A percentile compares a stretch with the other conserved stretches of the same genome.
phyloP scores from a whole-genome alignment of 345 rosid genomes.

The Arabidopsis thaliana region DNA sequence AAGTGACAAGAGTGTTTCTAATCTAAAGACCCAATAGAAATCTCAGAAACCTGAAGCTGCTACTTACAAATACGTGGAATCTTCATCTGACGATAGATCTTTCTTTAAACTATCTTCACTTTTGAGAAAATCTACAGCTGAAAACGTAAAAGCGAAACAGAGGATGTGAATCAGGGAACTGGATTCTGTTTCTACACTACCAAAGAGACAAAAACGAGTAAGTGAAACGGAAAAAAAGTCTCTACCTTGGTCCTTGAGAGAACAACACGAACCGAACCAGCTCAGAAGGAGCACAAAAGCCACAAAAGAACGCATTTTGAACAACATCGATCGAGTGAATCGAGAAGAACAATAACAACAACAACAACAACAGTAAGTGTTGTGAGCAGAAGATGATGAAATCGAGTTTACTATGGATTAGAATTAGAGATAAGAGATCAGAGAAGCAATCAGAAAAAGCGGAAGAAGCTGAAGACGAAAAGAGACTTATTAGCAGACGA shows the following conservation, averaged over 20 bases:
- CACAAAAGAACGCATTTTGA: constrained; percentile 25
- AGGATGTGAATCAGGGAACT: background rate
- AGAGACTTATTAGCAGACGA: background rate
- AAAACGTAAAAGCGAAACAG: constrained; percentile 30
- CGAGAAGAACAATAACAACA: background rate
- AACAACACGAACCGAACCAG: constrained; percentile 47
- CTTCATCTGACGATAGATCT: constrained; percentile 34
- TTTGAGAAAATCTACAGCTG: constrained; percentile 40
- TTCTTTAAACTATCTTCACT: constrained; percentile 47
- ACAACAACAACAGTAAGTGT: background rate
- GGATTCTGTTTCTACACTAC: constrained; percentile 23
- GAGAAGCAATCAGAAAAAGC: background rate
- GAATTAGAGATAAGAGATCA: constrained; percentile 18
- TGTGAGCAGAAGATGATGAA: background rate
- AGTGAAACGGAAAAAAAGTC: background rate
- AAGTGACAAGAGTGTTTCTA: background rate
- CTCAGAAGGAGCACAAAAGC: constrained; percentile 46
- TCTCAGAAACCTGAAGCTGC: background rate
- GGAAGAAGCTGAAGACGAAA: constrained; percentile 12
- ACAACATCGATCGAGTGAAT: constrained; percentile 43
- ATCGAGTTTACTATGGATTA: background rate
- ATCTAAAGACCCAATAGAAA: background rate
- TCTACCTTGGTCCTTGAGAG: constrained; percentile 70
- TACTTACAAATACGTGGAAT: constrained; percentile 30
- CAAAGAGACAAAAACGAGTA: background rate